These are phyloP conservation scores for Trametes pubescens DNA, from an alignment of 1,284 basidiomycete species.

Conservation along the genomic window DNA sequence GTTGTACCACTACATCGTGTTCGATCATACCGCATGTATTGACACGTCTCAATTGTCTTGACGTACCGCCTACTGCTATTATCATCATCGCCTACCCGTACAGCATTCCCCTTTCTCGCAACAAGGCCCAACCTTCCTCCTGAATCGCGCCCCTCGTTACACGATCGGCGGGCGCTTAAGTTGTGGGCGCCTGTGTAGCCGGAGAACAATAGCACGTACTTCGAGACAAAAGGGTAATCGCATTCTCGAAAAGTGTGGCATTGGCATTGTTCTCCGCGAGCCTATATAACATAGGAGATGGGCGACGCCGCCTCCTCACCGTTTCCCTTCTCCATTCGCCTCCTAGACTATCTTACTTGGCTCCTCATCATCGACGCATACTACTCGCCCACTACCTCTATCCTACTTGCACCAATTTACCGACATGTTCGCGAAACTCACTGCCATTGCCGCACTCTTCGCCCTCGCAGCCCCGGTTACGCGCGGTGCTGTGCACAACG, in stretches of 20 bases:
- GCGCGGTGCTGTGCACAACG: constrained; percentile 50
- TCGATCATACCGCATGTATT: neutral
- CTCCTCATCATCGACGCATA: constrained; percentile 17
- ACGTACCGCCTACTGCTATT: neutral
- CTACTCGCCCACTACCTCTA: neutral
- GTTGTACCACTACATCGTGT: neutral
- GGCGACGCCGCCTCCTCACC: constrained; percentile 5
- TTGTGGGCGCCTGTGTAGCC: constrained; percentile 9
- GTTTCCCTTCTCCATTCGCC: constrained; percentile 5
- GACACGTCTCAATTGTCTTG: neutral
- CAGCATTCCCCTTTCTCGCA: neutral
- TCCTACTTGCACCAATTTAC: constrained; percentile 1
- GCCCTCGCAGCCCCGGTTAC: constrained; percentile 39
- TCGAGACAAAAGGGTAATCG: constrained; percentile 27
- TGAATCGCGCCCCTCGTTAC: constrained; percentile 4
- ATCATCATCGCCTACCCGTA: neutral
- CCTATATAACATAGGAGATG: constrained; percentile 15
- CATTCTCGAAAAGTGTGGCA: constrained; percentile 1
- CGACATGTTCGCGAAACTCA: constrained; percentile 18
- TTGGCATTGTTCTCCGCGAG: constrained; percentile 28
- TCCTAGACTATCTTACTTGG: constrained; percentile 18
- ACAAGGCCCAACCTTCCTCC: neutral
- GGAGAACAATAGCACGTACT: constrained; percentile 33
- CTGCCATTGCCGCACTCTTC: constrained; percentile 34
- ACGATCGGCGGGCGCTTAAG: constrained; percentile 19